Evolutionary conservation across 352 stramenopile species (phyloP).

Genomic region (Phytophthora fragariaefolia): DNA sequence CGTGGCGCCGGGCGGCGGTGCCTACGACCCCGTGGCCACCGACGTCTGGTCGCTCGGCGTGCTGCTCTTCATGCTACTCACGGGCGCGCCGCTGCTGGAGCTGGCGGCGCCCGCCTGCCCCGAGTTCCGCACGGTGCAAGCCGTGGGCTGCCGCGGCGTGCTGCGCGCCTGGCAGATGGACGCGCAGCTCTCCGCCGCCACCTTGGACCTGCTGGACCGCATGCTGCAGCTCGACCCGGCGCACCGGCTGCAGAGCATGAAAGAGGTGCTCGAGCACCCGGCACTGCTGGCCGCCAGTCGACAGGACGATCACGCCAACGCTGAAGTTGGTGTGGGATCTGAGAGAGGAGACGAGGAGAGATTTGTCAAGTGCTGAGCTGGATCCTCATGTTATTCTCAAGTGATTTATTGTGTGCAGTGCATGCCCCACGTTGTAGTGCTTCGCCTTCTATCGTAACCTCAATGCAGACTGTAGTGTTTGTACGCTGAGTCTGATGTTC

Average conservation of each 20-base stretch:
- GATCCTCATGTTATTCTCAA: background rate
- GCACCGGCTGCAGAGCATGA: slow-evolving; percentile 38
- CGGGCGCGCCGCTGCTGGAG: slow-evolving; percentile 49
- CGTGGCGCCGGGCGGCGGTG: slow-evolving; percentile 16
- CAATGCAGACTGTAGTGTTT: background rate
- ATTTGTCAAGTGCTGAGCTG: slow-evolving; percentile 1
- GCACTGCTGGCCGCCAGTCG: slow-evolving; percentile 13
- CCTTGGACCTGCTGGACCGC: slow-evolving; percentile 36
- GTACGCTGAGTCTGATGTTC: background rate
- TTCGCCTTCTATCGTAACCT: background rate
- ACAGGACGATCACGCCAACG: background rate
- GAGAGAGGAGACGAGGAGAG: background rate
- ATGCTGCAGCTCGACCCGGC: slow-evolving; percentile 47
- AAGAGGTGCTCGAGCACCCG: slow-evolving; percentile 29
- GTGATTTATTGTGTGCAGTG: slow-evolving; percentile 5
- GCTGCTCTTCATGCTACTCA: slow-evolving; percentile 69
- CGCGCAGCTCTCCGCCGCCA: slow-evolving; percentile 18
- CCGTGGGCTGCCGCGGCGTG: slow-evolving; percentile 38
- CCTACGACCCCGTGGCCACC: slow-evolving; percentile 41
- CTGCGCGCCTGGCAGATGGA: slow-evolving; percentile 45
- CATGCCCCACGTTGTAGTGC: background rate
- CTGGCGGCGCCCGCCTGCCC: slow-evolving; percentile 33
- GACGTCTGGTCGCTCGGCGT: slow-evolving; percentile 70
- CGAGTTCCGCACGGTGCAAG: slow-evolving; percentile 40
- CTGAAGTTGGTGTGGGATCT: background rate